Conservation (phyloP, 495 filamentous ascomycete species). For the Penicillium ochrochloron region DNA sequence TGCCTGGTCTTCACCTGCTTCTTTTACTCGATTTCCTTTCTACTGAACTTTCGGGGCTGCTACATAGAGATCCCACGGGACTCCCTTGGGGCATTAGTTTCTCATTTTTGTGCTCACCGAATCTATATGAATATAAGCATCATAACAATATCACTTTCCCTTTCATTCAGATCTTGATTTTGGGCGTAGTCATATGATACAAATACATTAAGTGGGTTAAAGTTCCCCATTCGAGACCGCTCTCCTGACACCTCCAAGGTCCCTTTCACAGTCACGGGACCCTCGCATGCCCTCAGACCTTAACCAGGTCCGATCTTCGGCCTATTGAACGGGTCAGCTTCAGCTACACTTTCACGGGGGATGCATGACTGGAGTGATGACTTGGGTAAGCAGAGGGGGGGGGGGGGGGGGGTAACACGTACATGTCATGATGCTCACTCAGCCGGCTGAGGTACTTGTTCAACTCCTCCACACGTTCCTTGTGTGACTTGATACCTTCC, state of each 20-base stretch:
- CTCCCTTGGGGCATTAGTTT: conserved; percentile 24
- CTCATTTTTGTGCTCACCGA: conserved; percentile 14
- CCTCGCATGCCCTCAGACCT: neutral
- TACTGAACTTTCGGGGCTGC: conserved; percentile 17
- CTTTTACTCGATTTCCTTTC: conserved; percentile 8
- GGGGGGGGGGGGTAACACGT: conserved; percentile 39
- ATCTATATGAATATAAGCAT: conserved; percentile 15
- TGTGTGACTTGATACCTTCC: conserved; percentile 92
- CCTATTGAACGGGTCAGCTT: conserved; percentile 39
- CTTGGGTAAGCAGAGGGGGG: neutral
- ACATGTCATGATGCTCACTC: conserved; percentile 98
- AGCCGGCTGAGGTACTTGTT: conserved; percentile 90
- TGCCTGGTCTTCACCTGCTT: conserved; percentile 16
- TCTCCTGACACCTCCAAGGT: neutral
- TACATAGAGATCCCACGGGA: conserved; percentile 31
- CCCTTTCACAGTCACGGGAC: neutral
- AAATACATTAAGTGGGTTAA: neutral
- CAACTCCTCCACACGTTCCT: conserved; percentile 93
- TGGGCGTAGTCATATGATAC: conserved; percentile 15
- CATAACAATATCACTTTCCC: neutral
- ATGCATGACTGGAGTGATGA: neutral
- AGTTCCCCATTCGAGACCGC: neutral
- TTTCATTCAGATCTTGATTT: neutral
- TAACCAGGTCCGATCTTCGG: conserved; percentile 78
- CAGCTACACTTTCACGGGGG: neutral